These are phyloP conservation scores for Heliamphora pulchella DNA, from an alignment of 179 eudicot species.

Conservation along the genomic window DNA sequence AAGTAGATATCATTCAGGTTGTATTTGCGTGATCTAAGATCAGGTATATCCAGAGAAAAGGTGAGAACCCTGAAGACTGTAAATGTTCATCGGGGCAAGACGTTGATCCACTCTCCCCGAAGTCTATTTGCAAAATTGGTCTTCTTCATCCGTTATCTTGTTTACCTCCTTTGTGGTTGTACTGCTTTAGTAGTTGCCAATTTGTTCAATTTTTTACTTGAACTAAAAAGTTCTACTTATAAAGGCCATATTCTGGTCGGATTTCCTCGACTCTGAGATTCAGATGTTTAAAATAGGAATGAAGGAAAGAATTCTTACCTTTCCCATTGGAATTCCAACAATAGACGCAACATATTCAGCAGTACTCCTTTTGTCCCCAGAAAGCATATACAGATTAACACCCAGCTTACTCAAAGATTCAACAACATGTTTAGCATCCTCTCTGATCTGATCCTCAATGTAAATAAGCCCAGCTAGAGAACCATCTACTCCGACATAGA, in stretches of 20 bases:
- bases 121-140: no score
- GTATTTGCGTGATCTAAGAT: no score
- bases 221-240: not conserved
- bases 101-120: no score
- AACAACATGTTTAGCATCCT: slow-evolving; percentile 81
- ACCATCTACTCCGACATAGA: slow-evolving; percentile 85
- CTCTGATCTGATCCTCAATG: slow-evolving; percentile 92
- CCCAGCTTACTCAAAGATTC: slow-evolving; percentile 60
- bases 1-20: no score
- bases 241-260: no score
- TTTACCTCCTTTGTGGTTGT: no score
- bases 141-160: no score
- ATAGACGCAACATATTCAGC: slow-evolving; percentile 88
- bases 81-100: no score
- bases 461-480: slow-evolving; percentile 72
- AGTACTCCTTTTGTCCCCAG: slow-evolving; percentile 79
- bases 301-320: slow-evolving; percentile 27
- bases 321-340: slow-evolving; percentile 82
- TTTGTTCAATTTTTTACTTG: not conserved
- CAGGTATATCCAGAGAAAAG: no score
- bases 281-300: not conserved
- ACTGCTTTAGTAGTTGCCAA: no score
- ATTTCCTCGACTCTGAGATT: slow-evolving; percentile 5
- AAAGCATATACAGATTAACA: slow-evolving; percentile 70
- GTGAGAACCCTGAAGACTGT: no score